phyloP scores from a whole-genome alignment of 495 filamentous ascomycete species.

The Polyplosphaeria fusca region DNA sequence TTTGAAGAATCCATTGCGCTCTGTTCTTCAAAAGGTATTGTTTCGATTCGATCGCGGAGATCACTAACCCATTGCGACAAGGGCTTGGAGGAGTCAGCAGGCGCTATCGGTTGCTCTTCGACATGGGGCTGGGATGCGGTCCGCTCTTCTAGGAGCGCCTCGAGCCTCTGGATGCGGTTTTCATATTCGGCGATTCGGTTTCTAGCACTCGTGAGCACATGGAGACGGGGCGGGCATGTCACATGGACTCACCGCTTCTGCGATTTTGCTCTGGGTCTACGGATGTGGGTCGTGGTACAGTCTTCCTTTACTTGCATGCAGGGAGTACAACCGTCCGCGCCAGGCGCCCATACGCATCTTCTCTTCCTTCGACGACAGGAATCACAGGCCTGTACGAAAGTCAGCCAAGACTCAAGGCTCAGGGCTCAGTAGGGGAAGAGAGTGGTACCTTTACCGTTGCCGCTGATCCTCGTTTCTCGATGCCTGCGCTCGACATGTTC shows the following conservation, averaged over 20 bases:
- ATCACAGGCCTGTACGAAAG: constrained; percentile 13
- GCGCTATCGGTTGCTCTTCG: constrained; percentile 1
- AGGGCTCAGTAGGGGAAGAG: no score
- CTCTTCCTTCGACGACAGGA: constrained; percentile 20
- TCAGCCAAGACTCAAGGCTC: neutral
- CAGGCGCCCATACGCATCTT: constrained; percentile 8
- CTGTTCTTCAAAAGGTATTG: neutral
- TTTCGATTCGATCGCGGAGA: constrained; percentile 9
- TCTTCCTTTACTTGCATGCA: constrained; percentile 10
- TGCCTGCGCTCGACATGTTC: neutral
- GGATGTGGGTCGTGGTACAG: constrained; percentile 18
- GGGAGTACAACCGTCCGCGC: constrained; percentile 1
- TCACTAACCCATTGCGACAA: constrained; percentile 2
- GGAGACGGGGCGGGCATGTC: neutral
- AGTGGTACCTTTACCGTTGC: neutral
- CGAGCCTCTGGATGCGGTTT: constrained; percentile 13
- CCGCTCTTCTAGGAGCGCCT: constrained; percentile 14
- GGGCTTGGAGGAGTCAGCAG: constrained; percentile 6
- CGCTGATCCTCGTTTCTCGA: neutral
- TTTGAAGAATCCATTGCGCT: no score
- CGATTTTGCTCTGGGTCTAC: constrained; percentile 15
- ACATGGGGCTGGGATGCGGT: constrained; percentile 10
- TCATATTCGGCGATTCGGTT: constrained; percentile 24
- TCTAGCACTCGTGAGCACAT: neutral
- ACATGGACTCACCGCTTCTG: constrained; percentile 9